Conservation (phyloP, 2,329 filamentous ascomycete species). For the Cladosporium colombiae region DNA sequence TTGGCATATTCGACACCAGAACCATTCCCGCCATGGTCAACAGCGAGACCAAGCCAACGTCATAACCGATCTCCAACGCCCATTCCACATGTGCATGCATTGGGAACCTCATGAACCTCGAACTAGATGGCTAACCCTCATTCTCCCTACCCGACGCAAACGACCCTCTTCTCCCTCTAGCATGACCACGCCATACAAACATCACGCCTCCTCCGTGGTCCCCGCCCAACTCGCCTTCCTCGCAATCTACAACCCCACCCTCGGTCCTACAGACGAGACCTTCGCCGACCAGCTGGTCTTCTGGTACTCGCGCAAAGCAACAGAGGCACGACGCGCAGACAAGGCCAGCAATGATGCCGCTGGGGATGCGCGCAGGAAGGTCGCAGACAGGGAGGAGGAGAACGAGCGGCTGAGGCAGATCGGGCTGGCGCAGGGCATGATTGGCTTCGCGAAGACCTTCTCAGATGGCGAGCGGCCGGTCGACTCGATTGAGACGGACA, state of each 20-base stretch:
- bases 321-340: constrained; percentile 31
- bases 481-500: constrained; percentile 88
- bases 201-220: constrained; percentile 15
- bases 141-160: not conserved
- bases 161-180: constrained; percentile 1
- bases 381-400: constrained; percentile 58
- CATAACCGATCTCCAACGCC: not conserved
- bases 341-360: constrained; percentile 11
- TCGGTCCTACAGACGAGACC: constrained; percentile 71
- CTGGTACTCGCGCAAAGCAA: constrained; percentile 65
- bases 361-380: constrained; percentile 36
- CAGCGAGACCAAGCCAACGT: not conserved
- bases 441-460: constrained; percentile 87
- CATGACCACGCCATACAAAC: constrained; percentile 16
- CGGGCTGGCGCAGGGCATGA: constrained; percentile 94
- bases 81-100: not conserved
- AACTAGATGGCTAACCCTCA: not conserved
- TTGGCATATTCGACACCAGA: too few relatives aligned
- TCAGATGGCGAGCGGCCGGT: constrained; percentile 70
- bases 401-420: constrained; percentile 91
- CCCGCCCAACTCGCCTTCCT: constrained; percentile 89
- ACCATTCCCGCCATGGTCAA: not conserved
- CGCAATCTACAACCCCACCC: constrained; percentile 89
- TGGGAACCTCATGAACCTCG: not conserved
- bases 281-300: constrained; percentile 86